Base-by-base conservation (phyloP, 345 rosid genomes). In the Boechera stricta region DNA sequence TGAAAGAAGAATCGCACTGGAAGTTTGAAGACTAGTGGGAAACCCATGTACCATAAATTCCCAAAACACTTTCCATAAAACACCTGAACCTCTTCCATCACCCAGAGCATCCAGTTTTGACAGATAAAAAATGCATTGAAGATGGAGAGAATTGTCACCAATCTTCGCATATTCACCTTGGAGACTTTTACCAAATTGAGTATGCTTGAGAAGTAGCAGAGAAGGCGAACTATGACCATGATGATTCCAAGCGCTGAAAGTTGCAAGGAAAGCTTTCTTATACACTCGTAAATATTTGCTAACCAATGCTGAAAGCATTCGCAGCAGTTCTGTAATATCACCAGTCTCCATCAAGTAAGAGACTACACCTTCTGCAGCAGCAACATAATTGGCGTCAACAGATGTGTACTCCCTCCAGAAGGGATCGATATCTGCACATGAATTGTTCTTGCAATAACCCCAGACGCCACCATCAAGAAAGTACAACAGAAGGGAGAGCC, bases 1-100 rank as follows among this genome's bases (percentile, higher is more conserved):
- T 78, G 99, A 91, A 78, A 95, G 86, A 77, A 91, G 85, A 75
- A 83, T 67, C 64, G 87, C 90, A 77, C 97, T 89, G 48, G 89
- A 75, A 64, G 82, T 70, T 67, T 73, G 87, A 78, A 83, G 85
- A 81, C 85, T 82, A 79, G 81, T 81, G 16, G 99, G 98, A 79
- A 87, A 87, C 74, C 99, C 99, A 87, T 92, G 97, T 82, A 90
- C 71, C 85, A 88, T 85, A 70, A 86, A 87, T 77, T 88, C 96
- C 91, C 90, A 88, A 51, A 88, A 85, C 78, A 87, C 86, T 87
- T 86, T 91, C 74, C 82, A 78, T 39, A 77, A 79, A 67, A 84
- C 77, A 58, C 91, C 88, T 2, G 86, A 79, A 76, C 93, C 84
- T 79, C 87, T 81, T 81, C 84, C 87, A 75, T 87, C 89, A 39